Evolutionary conservation across 495 filamentous ascomycete genomes (phyloP).

Genomic region (Hypoxylon lenormandii): DNA sequence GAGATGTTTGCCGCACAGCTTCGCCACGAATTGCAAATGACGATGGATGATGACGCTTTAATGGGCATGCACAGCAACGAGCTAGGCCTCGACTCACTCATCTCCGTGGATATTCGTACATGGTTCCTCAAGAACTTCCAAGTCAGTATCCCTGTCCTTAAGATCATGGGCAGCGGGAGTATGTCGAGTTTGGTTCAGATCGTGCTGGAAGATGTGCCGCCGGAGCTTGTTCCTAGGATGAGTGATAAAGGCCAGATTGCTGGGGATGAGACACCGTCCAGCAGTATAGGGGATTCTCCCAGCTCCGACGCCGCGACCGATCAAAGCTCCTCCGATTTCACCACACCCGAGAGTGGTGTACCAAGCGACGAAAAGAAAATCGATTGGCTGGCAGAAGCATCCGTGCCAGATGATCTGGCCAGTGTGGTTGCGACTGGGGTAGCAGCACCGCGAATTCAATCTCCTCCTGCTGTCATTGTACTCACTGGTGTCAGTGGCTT

Average conservation of each 20-base stretch:
- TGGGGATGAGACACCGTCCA: background rate
- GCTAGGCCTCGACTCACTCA: constrained; percentile 27
- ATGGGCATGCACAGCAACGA: constrained; percentile 19
- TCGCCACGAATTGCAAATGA: constrained; percentile 12
- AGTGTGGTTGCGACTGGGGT: too few relatives aligned
- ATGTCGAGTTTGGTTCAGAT: background rate
- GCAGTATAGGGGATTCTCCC: too few relatives aligned
- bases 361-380: too few relatives aligned
- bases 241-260: background rate
- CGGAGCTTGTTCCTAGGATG: background rate
- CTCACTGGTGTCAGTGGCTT: constrained; percentile 51
- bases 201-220: background rate
- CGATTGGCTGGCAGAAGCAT: too few relatives aligned
- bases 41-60: constrained; percentile 18
- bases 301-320: too few relatives aligned
- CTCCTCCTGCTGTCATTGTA: too few relatives aligned
- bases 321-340: too few relatives aligned
- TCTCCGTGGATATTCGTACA: constrained; percentile 29
- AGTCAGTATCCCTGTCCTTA: background rate
- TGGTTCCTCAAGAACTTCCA: constrained; percentile 39
- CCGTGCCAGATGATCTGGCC: too few relatives aligned
- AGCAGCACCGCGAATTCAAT: too few relatives aligned
- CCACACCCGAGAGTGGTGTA: too few relatives aligned
- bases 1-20: constrained; percentile 12
- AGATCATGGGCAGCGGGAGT: background rate